Conservation (phyloP, 2,329 filamentous ascomycete species). For the Incumbomyces lentus region DNA sequence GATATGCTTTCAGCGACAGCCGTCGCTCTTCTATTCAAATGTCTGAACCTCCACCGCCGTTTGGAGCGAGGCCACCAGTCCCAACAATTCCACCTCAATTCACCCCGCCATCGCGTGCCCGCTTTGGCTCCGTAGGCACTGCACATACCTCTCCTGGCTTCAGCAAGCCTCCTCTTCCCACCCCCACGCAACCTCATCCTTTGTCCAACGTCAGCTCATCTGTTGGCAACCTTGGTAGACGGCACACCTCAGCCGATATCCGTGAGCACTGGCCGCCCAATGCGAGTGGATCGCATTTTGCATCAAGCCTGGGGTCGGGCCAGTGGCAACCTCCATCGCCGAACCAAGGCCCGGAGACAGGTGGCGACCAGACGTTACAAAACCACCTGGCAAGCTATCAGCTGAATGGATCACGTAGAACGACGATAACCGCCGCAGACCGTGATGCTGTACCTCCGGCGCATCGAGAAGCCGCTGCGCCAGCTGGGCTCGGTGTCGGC, state of each 20-base stretch:
- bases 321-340: conserved; percentile 55
- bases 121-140: conserved; percentile 76
- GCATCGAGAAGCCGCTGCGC: conserved; percentile 10
- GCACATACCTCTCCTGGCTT: conserved; percentile 62
- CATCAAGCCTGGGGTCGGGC: conserved; percentile 50
- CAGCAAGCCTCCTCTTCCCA: conserved; percentile 56
- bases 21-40: conserved; percentile 59
- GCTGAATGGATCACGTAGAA: conserved; percentile 44
- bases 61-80: conserved; percentile 17
- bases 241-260: conserved; percentile 94
- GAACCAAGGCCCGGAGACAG: conserved; percentile 20
- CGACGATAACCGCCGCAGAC: conserved; percentile 10
- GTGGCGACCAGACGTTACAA: conserved; percentile 52
- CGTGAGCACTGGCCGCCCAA: conserved; percentile 58
- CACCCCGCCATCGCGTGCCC: conserved; percentile 58
- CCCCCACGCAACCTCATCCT: conserved; percentile 59
- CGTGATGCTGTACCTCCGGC: conserved; percentile 13
- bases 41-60: conserved; percentile 32
- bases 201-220: conserved; percentile 44
- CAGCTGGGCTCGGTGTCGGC: conserved; percentile 16
- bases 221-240: conserved; percentile 61
- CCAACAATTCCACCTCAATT: conserved; percentile 50
- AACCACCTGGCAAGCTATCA: conserved; percentile 57
- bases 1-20: conserved; percentile 74
- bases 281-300: conserved; percentile 48